Evolutionary conservation across 2,329 filamentous ascomycete genomes (phyloP), one percentile per base, ranked within the genome.

Genomic region (Chrysoporthe austroafricana): DNA sequence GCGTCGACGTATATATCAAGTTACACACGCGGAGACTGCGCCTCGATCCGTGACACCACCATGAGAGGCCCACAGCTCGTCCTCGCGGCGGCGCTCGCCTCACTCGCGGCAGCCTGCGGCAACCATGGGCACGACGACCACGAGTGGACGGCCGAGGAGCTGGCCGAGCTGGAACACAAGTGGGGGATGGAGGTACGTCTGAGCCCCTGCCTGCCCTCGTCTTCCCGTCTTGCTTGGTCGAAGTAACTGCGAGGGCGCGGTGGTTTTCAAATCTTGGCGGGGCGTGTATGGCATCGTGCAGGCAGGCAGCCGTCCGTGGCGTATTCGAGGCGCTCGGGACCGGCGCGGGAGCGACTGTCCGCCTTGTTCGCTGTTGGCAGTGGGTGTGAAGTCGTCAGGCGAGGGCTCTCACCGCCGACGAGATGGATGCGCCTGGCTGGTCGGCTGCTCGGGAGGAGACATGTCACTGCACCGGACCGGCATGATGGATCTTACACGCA

Each of bases 171-270:
- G 56, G 82, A 88, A 73, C 77, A 77, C 61, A 87, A 87, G 81
- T 88, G 86, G 86, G 84, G 85, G 1, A 79, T 79, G 58, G 86
- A 88, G 77, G 86, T 87, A 74, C 73, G 83, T 72, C 16, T 9
- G 60, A 32, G 21, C 43, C 13, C 1, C 21, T 32, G 42, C 5
- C 32, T 21, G 14, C 21, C 32, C 48, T 34, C 14, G 8, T 32
- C 39, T 44, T 62, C 32, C 50, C 63, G 66, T 68, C 58, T 50
- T 63, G 65, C 65, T 44, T 3, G 32, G 61, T 59, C 6, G 36
- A 64, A 39, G 42, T 18, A n/a, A 66, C 46, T 9, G 16, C 6
- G 44, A 18, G 61, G 54, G 18, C 4, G 2, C 46, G 18, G 46
- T n/a, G 18, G 2, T 48, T n/a, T 48, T 21, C 6, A 16, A 16